Base-by-base conservation (phyloP, 495 filamentous ascomycete genomes). In the Aspergillus campestris region DNA sequence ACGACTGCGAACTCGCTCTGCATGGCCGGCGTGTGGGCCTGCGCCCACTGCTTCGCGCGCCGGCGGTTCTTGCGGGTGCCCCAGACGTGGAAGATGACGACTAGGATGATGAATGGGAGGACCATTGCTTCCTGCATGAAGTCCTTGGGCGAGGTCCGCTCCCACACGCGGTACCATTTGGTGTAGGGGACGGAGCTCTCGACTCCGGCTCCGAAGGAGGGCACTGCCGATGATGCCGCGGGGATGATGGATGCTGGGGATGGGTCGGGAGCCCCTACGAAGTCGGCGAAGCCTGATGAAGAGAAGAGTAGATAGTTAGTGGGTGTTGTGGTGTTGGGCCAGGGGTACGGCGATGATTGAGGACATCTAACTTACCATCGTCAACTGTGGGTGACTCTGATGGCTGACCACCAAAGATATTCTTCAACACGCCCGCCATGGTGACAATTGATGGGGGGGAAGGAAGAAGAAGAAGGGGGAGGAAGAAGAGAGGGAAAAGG, bases 81-180 rank as follows among this genome's bases (percentile, higher is more conserved):
- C 78, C 88, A 85, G 61, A 92, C 58, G 56, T 97, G 89, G 42
- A 94, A 72, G 27, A 80, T 62, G 38, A 95, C 70, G 42, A 96
- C 74, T 31, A 92, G 44, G 18, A 82, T 53, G 50, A 96, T 77
- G 51, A 87, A 73, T 9, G 78, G 74, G 40, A 92, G 69, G 55
- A 97, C 84, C 64, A 91, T 68, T 36, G 86, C 82, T 70, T 98
- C 92, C 58, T 82, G 74, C 64, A 82, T 77, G 74, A 98, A 98
- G 57, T 98, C 92, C 50, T 66, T 68, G 39, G 82, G 70, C 8
- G 76, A 78, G 52, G 86, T 75, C 52, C 92, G 87, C 77, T 98
- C 90, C 78, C 91, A 92, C 28, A 98, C 72, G 31, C 88, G 86
- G 69, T 97, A 98, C 92, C 92, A 97, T 71, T 87, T 87, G 35